Evolutionary conservation across 495 filamentous ascomycete genomes (phyloP), one percentile per base, ranked within the genome.

Genomic region (Penicillium herquei): DNA sequence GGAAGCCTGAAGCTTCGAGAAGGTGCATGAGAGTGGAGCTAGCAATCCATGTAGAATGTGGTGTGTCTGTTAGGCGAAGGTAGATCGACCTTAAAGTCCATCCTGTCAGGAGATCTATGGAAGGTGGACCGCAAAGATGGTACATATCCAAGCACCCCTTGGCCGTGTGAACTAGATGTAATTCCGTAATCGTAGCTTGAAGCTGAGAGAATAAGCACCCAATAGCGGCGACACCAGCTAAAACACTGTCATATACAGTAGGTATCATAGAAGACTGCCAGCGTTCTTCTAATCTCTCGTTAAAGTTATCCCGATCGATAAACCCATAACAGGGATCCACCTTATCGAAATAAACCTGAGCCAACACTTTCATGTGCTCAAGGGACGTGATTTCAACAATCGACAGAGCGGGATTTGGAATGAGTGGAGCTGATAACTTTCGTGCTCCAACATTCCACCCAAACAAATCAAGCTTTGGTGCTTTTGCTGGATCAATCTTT

Each of bases 401-500:
- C 0, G 55, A 58, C 7, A 57, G n/a, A 2, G 53, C 52, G 6
- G 58, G 2, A 10, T 13, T 31, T 0, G 52, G 34, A 8, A 30
- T 35, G 1, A 52, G 14, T 3, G 49, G 47, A 7, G 61, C 61
- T 10, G 61, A 54, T n/a, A 68, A 59, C 12, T 62, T 41, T 18
- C 80, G 69, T 13, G 65, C 64, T 8, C 78, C 78, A 13, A 74
- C 58, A 63, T 82, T 81, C 80, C 79, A 84, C 0, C 69, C 80
- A 59, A 81, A 84, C 4, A 80, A 69, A 26, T 78, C 78, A 34
- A 81, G 52, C 16, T 74, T 68, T 0, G 80, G 80, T 10, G 78
- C 79, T 50, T 74, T 74, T 3, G 70, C 62, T 1, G 78, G 69
- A 32, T 80, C 77, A 18, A 83, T 64, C 17, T 73, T 74, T 44